Percentiles rank a stretch among this genome's conserved stretches.
Conservation (phyloP, 2,329 filamentous ascomycete genomes). For the Pestalotiopsis fici region DNA sequence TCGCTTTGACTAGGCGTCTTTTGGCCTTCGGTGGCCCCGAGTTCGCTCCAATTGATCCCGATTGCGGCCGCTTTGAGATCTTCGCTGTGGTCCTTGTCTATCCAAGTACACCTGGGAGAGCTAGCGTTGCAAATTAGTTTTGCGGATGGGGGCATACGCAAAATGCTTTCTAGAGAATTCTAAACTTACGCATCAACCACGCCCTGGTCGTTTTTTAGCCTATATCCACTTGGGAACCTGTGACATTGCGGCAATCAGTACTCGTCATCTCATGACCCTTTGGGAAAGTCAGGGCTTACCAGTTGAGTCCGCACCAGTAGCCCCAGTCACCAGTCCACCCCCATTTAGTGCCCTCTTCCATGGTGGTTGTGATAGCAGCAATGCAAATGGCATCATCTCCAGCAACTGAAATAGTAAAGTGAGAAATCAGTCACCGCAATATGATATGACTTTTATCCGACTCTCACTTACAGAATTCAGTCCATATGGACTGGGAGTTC, state of each 20-base stretch:
- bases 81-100: constrained; percentile 14
- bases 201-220: not conserved
- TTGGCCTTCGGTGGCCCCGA: not conserved
- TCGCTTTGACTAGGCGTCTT: not conserved
- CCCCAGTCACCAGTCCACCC: constrained; percentile 12
- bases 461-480: constrained; percentile 10
- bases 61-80: constrained; percentile 9
- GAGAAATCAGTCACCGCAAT: not conserved
- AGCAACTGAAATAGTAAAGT: constrained; percentile 1
- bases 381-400: constrained; percentile 11
- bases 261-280: too few relatives aligned
- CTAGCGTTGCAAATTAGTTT: not conserved
- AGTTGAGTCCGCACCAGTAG: constrained; percentile 8
- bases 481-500: constrained; percentile 9
- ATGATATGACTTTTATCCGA: not conserved
- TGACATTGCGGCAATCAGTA: too few relatives aligned
- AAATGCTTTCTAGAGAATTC: not conserved
- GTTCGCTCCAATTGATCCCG: constrained; percentile 10
- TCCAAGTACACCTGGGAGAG: constrained; percentile 12
- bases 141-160: not conserved
- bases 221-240: constrained; percentile 1
- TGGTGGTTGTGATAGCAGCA: constrained; percentile 10
- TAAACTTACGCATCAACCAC: not conserved
- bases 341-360: constrained; percentile 8
- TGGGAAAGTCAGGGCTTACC: too few relatives aligned